Evolutionary conservation across 2,329 filamentous ascomycete genomes (phyloP).

Genomic region (Fusarium nurragi): DNA sequence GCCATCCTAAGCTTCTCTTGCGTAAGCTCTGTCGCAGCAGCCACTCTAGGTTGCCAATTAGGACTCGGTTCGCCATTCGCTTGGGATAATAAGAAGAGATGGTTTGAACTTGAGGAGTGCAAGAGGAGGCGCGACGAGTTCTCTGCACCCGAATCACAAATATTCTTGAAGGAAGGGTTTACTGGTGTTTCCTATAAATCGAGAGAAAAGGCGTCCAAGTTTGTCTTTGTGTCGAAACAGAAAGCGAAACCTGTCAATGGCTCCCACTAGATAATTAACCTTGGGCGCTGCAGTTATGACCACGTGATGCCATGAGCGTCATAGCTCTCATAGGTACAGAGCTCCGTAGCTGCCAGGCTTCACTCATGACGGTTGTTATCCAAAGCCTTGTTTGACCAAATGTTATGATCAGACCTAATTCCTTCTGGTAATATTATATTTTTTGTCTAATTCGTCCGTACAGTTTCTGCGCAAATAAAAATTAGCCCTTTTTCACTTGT

Average conservation of each 20-base stretch:
- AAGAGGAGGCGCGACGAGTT: not conserved
- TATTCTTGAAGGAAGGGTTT: not conserved
- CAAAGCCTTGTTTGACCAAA: not conserved
- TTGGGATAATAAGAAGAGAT: no score
- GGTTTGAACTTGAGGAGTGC: not conserved
- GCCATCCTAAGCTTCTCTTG: not conserved
- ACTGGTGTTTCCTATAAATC: slow-evolving; percentile 4
- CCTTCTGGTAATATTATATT: not conserved
- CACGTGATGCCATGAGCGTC: slow-evolving; percentile 32
- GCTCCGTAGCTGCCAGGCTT: not conserved
- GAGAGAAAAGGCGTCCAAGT: not conserved
- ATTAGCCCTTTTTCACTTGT: not conserved
- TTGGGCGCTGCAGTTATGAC: not conserved
- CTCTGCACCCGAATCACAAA: not conserved
- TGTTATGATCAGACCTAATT: slow-evolving; percentile 1
- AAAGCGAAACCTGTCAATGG: no score
- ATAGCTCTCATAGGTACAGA: slow-evolving; percentile 26
- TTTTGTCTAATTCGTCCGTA: not conserved
- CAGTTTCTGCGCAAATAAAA: not conserved
- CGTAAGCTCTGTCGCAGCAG: not conserved
- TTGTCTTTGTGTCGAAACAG: not conserved
- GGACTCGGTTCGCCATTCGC: not conserved
- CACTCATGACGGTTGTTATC: slow-evolving; percentile 11
- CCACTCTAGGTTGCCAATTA: not conserved
- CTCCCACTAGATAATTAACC: no score